Evolutionary conservation across 2,329 filamentous ascomycete species (phyloP), one percentile per base, ranked within the genome.

Genomic region (Sporothrix inflata): DNA sequence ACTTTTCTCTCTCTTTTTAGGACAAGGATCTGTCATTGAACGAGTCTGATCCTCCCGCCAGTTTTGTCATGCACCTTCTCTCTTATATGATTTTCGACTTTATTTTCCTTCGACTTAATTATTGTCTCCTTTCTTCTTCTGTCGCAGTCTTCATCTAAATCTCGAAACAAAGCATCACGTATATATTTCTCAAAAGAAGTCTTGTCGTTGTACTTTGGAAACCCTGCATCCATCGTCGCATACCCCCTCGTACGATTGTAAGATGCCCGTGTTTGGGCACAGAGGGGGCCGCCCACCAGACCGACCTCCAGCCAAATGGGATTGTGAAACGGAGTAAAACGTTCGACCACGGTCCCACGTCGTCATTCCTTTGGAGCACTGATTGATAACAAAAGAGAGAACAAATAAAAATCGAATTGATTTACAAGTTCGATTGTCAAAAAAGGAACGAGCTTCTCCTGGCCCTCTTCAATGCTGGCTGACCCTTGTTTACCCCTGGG

Each of bases 291-390:
- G 19, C 12, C 55, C 30, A 7, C 55, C 30, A 38, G 16, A 60
- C n/a, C n/a, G 7, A 21, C 8, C 6, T 7, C 60, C 61, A 49
- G 61, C 42, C 21, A 49, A 49, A 66, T 27, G 61, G 61, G 24
- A 70, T 19, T 47, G 30, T 70, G 69, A 70, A 70, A 63, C 69
- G 42, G 27, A 19, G 38, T 53, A 63, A 63, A 61, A 70, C 40
- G n/a, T 40, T 55, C 66, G 30, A 55, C 66, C 66, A 55, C 66
- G 47, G 66, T 55, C 47, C 49, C 60, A 12, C 30, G 21, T 27
- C 60, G 21, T 19, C 40, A 27, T 45, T 27, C 11, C 38, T 45
- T 3, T 21, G 3, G 38, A 3, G 4, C 60, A 45, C 19, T 40
- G 40, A 47, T 24, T 27, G 21, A 45, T 14, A 65, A 6, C 3